Evolutionary conservation across 768 basidiomycete species (phyloP), one percentile per base, ranked within the genome.

Genomic region (Albatrellus ellisii): DNA sequence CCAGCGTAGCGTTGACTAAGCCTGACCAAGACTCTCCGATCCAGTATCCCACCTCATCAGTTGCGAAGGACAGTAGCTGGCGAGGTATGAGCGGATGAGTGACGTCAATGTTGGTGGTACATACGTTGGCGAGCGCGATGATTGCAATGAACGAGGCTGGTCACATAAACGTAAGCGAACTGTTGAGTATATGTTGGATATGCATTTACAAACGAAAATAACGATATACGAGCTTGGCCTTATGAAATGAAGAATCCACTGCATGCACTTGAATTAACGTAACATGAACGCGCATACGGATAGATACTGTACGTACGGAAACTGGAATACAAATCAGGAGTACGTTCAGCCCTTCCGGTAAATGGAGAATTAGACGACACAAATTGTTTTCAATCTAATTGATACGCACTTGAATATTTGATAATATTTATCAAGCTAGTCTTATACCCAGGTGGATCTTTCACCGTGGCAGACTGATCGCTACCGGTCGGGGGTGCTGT

Each of bases 21-120:
- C 86, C 87, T 3, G 86, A 84, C 9, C 88, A 61, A 1, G 86
- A 85, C 57, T 85, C 79, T 2, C 87, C 88, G 1, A 89, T 77
- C 21, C 86, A 75, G 42, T 87, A 52, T 3, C 87, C 82, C n/a
- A 91, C 49, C 48, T 90, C 84, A 45, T 91, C 88, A 0, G 88
- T 91, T 1, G 85, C 85, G 54, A 87, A 89, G 1, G 79, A 80
- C 2, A 90, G 67, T 4, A 89, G 60, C 80, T 85, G 35, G 32
- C 37, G 14, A 9, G 25, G 53, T 15, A 48, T 48, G 10, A 45
- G 24, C 6, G 4, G 21, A 1, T 26, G 9, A 20, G 32, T 17
- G 6, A 1, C 24, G 32, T 17, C 18, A n/a, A 26, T n/a, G 39
- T 25, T 20, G 34, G 15, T 28, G 15, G 20, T 18, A 18, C 33